Percentiles rank a stretch among this genome's conserved stretches.
Conservation (phyloP, 768 basidiomycete species). For the Termitomyces eurrhizus region DNA sequence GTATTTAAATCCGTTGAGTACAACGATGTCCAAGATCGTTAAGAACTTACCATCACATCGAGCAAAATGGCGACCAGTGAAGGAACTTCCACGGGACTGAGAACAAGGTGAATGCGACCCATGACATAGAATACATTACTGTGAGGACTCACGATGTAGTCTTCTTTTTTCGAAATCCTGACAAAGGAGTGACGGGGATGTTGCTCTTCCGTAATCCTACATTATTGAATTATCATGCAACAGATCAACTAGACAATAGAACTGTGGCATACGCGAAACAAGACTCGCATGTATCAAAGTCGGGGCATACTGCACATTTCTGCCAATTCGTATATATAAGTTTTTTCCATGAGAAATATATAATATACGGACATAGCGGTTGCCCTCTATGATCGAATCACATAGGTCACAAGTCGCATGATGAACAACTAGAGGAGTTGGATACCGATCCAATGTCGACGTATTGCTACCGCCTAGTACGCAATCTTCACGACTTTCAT, state of each 20-base stretch:
- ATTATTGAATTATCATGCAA: slow-evolving; percentile 1
- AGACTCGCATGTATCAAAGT: slow-evolving; percentile 70
- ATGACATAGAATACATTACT: not conserved
- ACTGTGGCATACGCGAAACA: slow-evolving; percentile 55
- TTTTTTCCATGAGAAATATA: not conserved
- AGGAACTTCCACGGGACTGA: slow-evolving; percentile 21
- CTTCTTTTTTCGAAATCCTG: slow-evolving; percentile 47
- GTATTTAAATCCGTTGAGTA: not conserved
- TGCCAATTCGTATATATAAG: slow-evolving; percentile 20
- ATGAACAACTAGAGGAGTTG: slow-evolving; percentile 39
- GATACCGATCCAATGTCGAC: slow-evolving; percentile 3
- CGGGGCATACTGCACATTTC: slow-evolving; percentile 83
- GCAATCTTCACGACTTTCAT: slow-evolving; percentile 27
- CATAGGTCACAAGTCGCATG: slow-evolving; percentile 75
- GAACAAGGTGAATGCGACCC: not conserved
- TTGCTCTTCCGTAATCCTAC: slow-evolving; percentile 62
- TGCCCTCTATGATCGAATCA: slow-evolving; percentile 63
- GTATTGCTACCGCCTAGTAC: not conserved
- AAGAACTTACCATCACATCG: slow-evolving; percentile 50
- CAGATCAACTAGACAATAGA: not conserved
- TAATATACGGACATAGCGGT: slow-evolving; percentile 58
- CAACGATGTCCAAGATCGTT: slow-evolving; percentile 1
- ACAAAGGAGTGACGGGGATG: slow-evolving; percentile 79
- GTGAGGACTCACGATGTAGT: slow-evolving; percentile 50
- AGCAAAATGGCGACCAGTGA: slow-evolving; percentile 42